A percentile compares a stretch with the other conserved stretches of the same genome.
phyloP scores from a whole-genome alignment of 192 early-diverging fungal genomes.

The Powellomyces hirtus region DNA sequence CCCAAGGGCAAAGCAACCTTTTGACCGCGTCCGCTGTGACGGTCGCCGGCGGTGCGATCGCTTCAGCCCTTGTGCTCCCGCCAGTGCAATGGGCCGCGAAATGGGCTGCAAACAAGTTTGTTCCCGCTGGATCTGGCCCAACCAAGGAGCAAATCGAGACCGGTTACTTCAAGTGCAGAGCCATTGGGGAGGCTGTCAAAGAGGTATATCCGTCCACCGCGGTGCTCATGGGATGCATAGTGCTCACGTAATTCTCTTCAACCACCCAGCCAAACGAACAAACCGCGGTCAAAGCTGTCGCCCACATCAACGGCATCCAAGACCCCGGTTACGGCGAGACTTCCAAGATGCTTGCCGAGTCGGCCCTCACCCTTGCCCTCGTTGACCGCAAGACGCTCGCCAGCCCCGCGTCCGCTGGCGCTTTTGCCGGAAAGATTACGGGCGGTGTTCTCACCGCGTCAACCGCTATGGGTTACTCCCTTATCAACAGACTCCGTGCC shows the following conservation, averaged over 20 bases:
- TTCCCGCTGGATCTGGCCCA: constrained; percentile 77
- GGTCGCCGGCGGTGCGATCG: constrained; percentile 11
- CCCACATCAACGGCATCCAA: constrained; percentile 48
- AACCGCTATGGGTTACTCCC: constrained; percentile 70
- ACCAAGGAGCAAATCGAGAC: constrained; percentile 51
- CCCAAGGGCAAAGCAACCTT: constrained; percentile 49
- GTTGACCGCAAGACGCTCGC: constrained; percentile 43
- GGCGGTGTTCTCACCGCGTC: constrained; percentile 82
- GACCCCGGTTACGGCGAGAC: constrained; percentile 88
- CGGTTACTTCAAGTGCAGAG: constrained; percentile 48
- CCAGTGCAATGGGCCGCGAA: constrained; percentile 43
- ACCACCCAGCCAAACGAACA: too few species aligned
- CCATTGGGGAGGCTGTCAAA: constrained; percentile 49
- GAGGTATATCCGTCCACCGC: constrained; percentile 26
- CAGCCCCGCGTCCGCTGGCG: constrained; percentile 6
- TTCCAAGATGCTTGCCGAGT: constrained; percentile 72
- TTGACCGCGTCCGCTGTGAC: constrained; percentile 35
- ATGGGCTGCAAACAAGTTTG: constrained; percentile 42
- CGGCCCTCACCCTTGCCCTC: constrained; percentile 70
- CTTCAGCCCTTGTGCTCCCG: constrained; percentile 33
- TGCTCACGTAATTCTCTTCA: not conserved
- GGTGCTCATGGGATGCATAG: not conserved
- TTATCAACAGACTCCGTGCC: constrained; percentile 64
- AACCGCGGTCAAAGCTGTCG: constrained; percentile 36
- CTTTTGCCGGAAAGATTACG: constrained; percentile 45